Evolutionary conservation across 2,329 filamentous ascomycete species (phyloP), one percentile per base, ranked within the genome.

Genomic region (Cordyceps tenuipes): DNA sequence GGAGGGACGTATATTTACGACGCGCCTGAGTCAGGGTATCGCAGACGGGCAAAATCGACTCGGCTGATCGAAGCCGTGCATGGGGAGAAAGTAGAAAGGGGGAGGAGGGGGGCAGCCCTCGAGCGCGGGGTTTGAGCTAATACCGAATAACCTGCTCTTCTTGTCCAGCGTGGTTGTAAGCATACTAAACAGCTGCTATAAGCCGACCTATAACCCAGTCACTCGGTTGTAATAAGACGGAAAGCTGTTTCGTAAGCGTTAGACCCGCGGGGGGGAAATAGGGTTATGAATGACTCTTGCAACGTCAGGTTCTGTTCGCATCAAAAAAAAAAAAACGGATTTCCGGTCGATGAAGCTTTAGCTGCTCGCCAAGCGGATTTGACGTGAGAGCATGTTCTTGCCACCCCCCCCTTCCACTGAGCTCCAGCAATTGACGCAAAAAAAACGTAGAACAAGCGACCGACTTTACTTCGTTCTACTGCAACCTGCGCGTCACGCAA

Each of bases 401-500:
- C 13, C 7, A 29, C 29, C 3, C 44, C 6, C 2, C 29, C 44
- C 3, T 1, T 21, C 31, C 15, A 21, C 7, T 6, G 5, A 8
- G 31, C 17, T n/a, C 15, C 41, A 43, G 29, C 8, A 31, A 55
- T 34, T 31, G 23, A 44, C 21, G 23, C 23, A 47, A 39, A 41
- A 26, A 34, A 26, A 44, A 43, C 31, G 10, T 9, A 31, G 41
- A 34, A 54, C 13, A 26, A 6, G 44, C 15, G 36, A 6, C 21
- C 6, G 7, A 17, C 8, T 15, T 21, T 21, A 9, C 17, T n/a
- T n/a, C 17, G n/a, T 46, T 26, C 13, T 36, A 44, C 43, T 47
- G 54, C 31, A 48, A 21, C 19, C 44, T 57, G 44, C 21, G 34
- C 55, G 55, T 57, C 55, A 57, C 55, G 31, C 19, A 39, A 49